Evolutionary conservation across 148 eudicot species (phyloP).

Genomic region (Euryodendron excelsum): DNA sequence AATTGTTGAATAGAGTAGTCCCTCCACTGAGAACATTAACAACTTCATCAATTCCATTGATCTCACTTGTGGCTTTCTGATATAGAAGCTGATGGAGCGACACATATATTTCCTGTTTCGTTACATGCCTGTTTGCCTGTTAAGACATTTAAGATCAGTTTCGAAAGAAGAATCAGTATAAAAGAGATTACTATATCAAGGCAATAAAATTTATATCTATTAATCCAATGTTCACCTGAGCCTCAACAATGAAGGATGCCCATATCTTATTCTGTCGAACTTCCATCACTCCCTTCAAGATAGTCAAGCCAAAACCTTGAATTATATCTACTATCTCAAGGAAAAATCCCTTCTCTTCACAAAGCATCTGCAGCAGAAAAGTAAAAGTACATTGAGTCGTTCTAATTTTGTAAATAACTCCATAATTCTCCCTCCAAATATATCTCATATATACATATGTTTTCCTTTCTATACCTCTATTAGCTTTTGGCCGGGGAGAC

Average conservation of each 20-base stretch:
- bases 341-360: slow-evolving; percentile 76
- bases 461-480: slow-evolving; percentile 53
- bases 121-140: slow-evolving; percentile 48
- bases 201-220: background rate
- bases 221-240: slow-evolving; percentile 50
- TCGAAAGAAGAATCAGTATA: background rate
- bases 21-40: slow-evolving; percentile 22
- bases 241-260: slow-evolving; percentile 67
- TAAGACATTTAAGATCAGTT: slow-evolving; percentile 8
- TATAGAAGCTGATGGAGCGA: slow-evolving; percentile 72
- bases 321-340: slow-evolving; percentile 77
- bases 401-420: background rate
- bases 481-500: slow-evolving; percentile 71
- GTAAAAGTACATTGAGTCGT: background rate
- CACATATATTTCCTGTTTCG: slow-evolving; percentile 67
- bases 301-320: slow-evolving; percentile 62
- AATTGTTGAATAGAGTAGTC: slow-evolving; percentile 33
- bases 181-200: background rate
- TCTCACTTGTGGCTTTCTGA: slow-evolving; percentile 31
- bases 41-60: slow-evolving; percentile 18
- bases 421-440: background rate
- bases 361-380: slow-evolving; percentile 57
- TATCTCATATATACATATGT: background rate
- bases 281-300: slow-evolving; percentile 86
- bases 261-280: slow-evolving; percentile 57